Base-by-base conservation (phyloP, 179 eudicot genomes). In the Carnegiea gigantea region DNA sequence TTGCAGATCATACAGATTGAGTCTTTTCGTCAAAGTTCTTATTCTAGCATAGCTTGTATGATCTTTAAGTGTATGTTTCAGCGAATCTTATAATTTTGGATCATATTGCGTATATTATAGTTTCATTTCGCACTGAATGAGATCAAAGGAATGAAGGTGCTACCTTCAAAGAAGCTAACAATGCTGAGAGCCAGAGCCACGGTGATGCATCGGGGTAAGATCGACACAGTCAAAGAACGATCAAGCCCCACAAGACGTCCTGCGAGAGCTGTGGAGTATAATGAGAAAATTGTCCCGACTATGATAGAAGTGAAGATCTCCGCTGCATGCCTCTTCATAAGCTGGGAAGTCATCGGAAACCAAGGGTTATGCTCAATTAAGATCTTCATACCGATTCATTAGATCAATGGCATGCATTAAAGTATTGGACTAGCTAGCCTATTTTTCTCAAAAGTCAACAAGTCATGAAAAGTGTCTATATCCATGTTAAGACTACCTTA, bases 151-250 rank as follows among this genome's bases (percentile, higher is more conserved):
- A 26, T 20, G 77, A 83, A 26, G 71, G 9, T 33, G 46, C 77
- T 60, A 96, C 99, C 98, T 87, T 92, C 95, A 79, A 97, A 97
- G 71, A 97, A 88, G 64, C 92, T 88, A 65, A 91, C 93, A 59
- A 97, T 93, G 92, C 98, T 97, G 85, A 97, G 99, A 76, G 99
- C 99, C 33, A 97, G 88, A 33, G 99, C 99, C 78, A 97, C 97
- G 20, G 99, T 97, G 67, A 97, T 93, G 88, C 99, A 97, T 81
- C 99, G 92, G 18, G 99, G 99, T 80, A 97, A 88, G 79, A 95
- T 89, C 17, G 99, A 97, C 65, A 97, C 43, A 15, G 98, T 93
- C 75, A 97, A 88, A 70, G 91, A 78, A 70, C 83, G 91, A 71
- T 97, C 98, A 75, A 97, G 89, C 75, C 98, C 99, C 79, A 90